Evolutionary conservation across 371 early-diverging fungal genomes (phyloP).

Genomic region (Dentiscutata heterogama): DNA sequence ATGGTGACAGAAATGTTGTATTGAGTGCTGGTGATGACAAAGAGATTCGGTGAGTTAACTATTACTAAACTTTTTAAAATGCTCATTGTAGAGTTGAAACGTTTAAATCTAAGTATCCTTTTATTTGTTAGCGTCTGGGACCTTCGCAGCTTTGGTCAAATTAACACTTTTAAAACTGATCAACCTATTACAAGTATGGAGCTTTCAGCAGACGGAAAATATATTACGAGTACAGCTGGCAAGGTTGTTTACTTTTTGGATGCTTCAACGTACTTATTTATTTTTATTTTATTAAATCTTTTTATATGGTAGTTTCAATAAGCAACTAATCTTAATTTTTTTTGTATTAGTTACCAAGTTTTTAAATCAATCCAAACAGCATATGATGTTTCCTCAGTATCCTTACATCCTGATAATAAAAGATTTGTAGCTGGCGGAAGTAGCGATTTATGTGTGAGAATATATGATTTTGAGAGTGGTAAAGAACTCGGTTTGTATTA

Average conservation of each 20-base stretch:
- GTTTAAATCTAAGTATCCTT: background rate
- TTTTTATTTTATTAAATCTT: background rate
- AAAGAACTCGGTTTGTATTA: conserved; percentile 62
- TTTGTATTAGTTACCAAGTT: conserved; percentile 57
- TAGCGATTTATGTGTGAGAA: conserved; percentile 83
- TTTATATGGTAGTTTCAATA: background rate
- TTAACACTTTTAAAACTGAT: conserved; percentile 67
- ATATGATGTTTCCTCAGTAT: conserved; percentile 79
- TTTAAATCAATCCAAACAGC: conserved; percentile 66
- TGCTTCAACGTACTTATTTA: conserved; percentile 63
- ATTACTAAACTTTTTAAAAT: background rate
- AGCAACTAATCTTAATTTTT: background rate
- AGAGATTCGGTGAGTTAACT: conserved; percentile 58
- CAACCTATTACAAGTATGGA: conserved; percentile 75
- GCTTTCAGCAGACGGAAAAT: conserved; percentile 74
- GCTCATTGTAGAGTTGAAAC: background rate
- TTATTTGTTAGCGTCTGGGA: conserved; percentile 71
- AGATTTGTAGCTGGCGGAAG: conserved; percentile 82
- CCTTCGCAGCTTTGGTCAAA: conserved; percentile 70
- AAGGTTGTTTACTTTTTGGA: conserved; percentile 81
- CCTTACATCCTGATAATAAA: conserved; percentile 80
- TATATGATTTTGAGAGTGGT: conserved; percentile 79
- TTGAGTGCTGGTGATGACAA: conserved; percentile 74
- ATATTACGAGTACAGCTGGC: conserved; percentile 79
- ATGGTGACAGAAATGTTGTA: conserved; percentile 65